Percentiles rank a stretch among this genome's conserved stretches.
Evolutionary conservation across 148 eudicot genomes (phyloP).

Genomic region (Bassia scoparia): DNA sequence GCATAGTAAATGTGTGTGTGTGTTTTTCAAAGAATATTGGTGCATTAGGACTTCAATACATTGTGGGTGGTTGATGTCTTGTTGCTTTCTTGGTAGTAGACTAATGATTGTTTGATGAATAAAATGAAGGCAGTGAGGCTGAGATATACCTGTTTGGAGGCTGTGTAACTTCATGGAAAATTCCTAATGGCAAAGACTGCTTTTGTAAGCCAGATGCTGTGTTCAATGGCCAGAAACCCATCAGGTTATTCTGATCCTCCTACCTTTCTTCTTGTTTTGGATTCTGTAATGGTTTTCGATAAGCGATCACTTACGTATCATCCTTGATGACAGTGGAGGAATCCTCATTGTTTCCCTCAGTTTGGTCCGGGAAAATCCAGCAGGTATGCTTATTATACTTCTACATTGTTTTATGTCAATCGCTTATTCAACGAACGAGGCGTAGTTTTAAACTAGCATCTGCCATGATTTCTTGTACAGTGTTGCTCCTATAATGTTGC

Average conservation of each 20-base stretch:
- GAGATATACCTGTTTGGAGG: conserved; percentile 93
- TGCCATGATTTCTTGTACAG: background rate
- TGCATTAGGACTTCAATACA: no score
- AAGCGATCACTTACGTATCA: conserved; percentile 15
- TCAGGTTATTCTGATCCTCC: conserved; percentile 53
- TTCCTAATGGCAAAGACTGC: conserved; percentile 67
- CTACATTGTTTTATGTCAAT: background rate
- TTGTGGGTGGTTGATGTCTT: background rate
- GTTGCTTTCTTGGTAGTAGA: background rate
- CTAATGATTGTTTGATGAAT: conserved; percentile 2
- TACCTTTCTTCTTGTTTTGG: background rate
- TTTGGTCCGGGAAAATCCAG: conserved; percentile 95
- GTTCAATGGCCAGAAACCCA: conserved; percentile 95
- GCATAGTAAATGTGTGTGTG: no score
- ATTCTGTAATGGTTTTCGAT: background rate
- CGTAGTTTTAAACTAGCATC: background rate
- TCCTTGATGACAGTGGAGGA: conserved; percentile 68
- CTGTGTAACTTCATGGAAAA: conserved; percentile 93
- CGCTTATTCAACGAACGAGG: background rate
- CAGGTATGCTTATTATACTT: conserved; percentile 49
- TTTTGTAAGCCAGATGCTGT: conserved; percentile 98
- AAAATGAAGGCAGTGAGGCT: conserved; percentile 64
- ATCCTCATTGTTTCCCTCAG: conserved; percentile 96
- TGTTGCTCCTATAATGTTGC: background rate
- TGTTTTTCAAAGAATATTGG: no score